Conservation (phyloP, 306 rosid species). For the Pueraria montana region DNA sequence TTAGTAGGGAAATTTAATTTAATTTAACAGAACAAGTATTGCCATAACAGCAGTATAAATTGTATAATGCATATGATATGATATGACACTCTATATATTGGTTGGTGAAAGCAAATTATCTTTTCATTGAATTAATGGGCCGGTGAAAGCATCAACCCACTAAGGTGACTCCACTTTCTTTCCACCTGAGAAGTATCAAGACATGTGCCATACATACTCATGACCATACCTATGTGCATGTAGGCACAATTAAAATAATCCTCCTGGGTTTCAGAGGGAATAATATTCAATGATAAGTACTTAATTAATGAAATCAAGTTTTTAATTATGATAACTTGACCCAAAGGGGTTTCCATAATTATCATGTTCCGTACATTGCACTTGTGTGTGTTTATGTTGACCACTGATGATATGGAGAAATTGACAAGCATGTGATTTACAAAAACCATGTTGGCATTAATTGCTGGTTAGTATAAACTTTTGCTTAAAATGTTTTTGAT, state of each 20-base stretch:
- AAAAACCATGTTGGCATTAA: not conserved
- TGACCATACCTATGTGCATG: constrained; percentile 21
- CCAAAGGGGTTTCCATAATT: constrained; percentile 11
- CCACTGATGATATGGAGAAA: not conserved
- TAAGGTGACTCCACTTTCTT: constrained; percentile 40
- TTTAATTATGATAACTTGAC: constrained; percentile 46
- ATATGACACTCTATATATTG: not conserved
- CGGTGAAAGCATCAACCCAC: constrained; percentile 45
- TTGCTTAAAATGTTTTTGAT: not conserved
- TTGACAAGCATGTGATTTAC: not conserved
- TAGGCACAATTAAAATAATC: constrained; percentile 35
- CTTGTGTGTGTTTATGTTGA: not conserved
- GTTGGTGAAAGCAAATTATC: constrained; percentile 27
- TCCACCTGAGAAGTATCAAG: constrained; percentile 7
- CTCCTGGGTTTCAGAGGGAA: constrained; percentile 6
- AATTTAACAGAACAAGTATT: not conserved
- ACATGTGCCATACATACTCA: constrained; percentile 36
- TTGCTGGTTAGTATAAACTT: not conserved
- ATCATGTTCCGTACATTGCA: constrained; percentile 34
- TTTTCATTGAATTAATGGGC: constrained; percentile 45
- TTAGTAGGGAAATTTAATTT: not conserved
- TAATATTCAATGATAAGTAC: constrained; percentile 49
- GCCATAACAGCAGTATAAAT: not conserved
- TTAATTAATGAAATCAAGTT: constrained; percentile 28
- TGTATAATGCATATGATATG: not conserved